A percentile compares a stretch with the other conserved stretches of the same genome.
phyloP scores from a whole-genome alignment of 208 protist species.

The Leishmania tropica region DNA sequence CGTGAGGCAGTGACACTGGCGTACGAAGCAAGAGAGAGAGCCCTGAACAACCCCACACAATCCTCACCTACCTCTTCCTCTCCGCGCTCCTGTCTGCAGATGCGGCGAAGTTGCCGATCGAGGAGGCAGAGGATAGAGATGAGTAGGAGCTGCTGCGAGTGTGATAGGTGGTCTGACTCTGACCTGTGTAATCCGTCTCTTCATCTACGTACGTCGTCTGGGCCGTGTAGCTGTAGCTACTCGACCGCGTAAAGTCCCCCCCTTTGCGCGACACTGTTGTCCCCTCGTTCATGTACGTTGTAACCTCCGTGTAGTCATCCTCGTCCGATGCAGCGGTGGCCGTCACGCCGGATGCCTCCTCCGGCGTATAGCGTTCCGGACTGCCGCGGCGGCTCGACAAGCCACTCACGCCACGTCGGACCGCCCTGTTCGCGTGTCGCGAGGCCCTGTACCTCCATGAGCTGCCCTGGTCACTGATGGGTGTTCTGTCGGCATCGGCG shows the following conservation, averaged over 20 bases:
- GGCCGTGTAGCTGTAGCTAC: conserved; percentile 49
- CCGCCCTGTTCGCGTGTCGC: conserved; percentile 13
- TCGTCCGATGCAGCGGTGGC: conserved; percentile 17
- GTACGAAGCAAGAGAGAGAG: conserved; percentile 3
- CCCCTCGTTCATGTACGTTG: conserved; percentile 45
- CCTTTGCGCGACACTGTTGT: not conserved
- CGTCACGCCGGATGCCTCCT: conserved; percentile 5
- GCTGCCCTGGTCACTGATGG: conserved; percentile 2
- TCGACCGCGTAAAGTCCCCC: conserved; percentile 3
- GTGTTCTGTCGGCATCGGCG: conserved; percentile 19
- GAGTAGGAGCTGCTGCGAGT: conserved; percentile 34
- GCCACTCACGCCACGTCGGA: conserved; percentile 3
- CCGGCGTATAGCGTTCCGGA: conserved; percentile 5
- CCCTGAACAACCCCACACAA: not conserved
- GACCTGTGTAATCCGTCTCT: conserved; percentile 29
- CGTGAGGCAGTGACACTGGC: not conserved
- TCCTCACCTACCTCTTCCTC: not conserved
- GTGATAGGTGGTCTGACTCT: conserved; percentile 8
- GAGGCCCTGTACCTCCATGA: conserved; percentile 3
- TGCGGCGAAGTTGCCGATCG: conserved; percentile 2
- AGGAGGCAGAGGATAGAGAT: conserved; percentile 16
- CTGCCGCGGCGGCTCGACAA: not conserved
- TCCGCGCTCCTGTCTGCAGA: not conserved
- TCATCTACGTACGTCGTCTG: conserved; percentile 43
- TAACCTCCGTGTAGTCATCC: conserved; percentile 46